A percentile compares a stretch with the other conserved stretches of the same genome.
Evolutionary conservation across 1,284 basidiomycete species (phyloP).

Genomic region (Naganishia sp.): DNA sequence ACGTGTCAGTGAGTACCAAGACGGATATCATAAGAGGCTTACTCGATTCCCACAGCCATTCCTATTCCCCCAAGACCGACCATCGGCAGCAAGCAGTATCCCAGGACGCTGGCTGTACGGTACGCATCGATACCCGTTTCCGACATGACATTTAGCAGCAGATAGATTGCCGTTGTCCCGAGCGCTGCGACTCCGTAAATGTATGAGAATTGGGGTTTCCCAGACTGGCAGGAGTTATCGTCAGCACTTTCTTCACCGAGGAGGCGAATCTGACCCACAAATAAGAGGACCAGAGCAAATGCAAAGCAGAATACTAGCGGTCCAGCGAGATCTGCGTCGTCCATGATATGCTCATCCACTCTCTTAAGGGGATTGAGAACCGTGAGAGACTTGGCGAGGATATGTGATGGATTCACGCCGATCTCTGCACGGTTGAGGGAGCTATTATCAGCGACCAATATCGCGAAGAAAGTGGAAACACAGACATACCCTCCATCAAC

Average conservation of each 20-base stretch:
- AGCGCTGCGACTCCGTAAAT: conserved; percentile 97
- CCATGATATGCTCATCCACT: conserved; percentile 96
- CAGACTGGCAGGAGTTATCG: conserved; percentile 65
- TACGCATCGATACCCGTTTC: conserved; percentile 94
- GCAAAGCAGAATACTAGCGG: conserved; percentile 90
- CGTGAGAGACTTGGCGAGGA: conserved; percentile 88
- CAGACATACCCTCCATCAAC: conserved; percentile 76
- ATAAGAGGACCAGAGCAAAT: conserved; percentile 85
- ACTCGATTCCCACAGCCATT: conserved; percentile 86
- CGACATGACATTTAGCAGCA: conserved; percentile 95
- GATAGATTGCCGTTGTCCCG: conserved; percentile 91
- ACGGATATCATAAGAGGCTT: conserved; percentile 51
- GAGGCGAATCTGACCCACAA: conserved; percentile 64
- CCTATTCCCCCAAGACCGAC: conserved; percentile 91
- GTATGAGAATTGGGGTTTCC: conserved; percentile 98
- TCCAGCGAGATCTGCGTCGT: conserved; percentile 96
- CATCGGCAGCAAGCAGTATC: conserved; percentile 96
- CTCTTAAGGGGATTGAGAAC: conserved; percentile 88
- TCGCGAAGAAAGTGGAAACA: neutral
- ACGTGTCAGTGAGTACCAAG: neutral
- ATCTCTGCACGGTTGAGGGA: conserved; percentile 65
- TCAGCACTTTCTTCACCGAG: neutral
- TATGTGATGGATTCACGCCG: conserved; percentile 96
- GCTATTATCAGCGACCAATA: neutral
- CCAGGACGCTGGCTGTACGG: conserved; percentile 90